Evolutionary conservation across 352 stramenopile genomes (phyloP), one percentile per base, ranked within the genome.

Genomic region (Phytopythium kandeliae): DNA sequence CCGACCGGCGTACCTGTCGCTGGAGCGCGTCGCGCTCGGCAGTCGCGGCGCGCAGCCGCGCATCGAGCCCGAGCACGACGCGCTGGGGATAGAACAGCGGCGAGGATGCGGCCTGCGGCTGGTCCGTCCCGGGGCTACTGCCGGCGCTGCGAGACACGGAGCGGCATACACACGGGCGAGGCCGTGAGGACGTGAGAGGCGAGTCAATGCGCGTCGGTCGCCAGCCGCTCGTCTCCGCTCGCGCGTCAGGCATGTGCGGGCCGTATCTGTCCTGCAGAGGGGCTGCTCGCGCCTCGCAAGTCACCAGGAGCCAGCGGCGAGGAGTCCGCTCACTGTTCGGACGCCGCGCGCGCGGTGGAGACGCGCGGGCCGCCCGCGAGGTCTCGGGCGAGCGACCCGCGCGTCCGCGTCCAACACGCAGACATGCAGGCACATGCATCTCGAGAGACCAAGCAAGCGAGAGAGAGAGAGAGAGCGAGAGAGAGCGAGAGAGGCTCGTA

Each of bases 261-360:
- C 79, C 79, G 82, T 93, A 93, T 91, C 82, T 93, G 82, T 93
- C 82, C 79, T 93, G 86, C 62, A 66, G 40, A 67, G 58, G 78
- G 66, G 86, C 86, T 92, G 88, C 82, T 92, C 44, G 89, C 58
- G 59, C 78, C 67, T 62, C 47, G 65, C 86, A 92, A 87, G 82
- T 92, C 82, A 92, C 90, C 82, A 92, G 77, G 53, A 90, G 75
- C 31, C 44, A 28, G 10, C 46, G 42, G 30, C 1, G 30, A 31
- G 28, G n/a, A n/a, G n/a, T n/a, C n/a, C n/a, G 16, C 16, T 70
- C 51, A 21, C 19, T 61, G 42, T 77, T 55, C 57, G 48, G 58
- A 64, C 51, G 30, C 21, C 12, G 0, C 28, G 38, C n/a, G 19
- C 12, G 35, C 35, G 17, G 8, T 33, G 12, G n/a, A 28, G 36